A percentile compares a stretch with the other conserved stretches of the same genome.
Evolutionary conservation across 148 eudicot genomes (phyloP).

Genomic region (Vaccinium corymbosum): DNA sequence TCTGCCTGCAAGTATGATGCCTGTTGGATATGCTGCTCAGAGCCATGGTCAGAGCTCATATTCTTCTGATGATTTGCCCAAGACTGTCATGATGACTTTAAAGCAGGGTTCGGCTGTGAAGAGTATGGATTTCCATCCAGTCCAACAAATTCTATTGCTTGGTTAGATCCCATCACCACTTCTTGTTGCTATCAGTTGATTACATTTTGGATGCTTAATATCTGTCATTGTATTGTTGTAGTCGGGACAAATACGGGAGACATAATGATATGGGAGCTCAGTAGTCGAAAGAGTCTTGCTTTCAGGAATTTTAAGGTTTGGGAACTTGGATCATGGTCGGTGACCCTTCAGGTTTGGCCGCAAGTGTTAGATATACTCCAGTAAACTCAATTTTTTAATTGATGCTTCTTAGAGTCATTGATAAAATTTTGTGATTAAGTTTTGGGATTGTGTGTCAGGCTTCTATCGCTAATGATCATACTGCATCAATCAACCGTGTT

Average conservation of each 20-base stretch:
- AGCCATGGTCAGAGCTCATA: constrained; percentile 72
- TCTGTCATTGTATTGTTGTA: constrained; percentile 22
- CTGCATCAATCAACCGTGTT: constrained; percentile 73
- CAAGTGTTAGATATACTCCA: not conserved
- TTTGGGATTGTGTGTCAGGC: constrained; percentile 33
- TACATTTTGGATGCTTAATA: constrained; percentile 1
- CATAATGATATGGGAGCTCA: constrained; percentile 81
- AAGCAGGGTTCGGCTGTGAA: constrained; percentile 78
- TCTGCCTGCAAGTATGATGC: constrained; percentile 67
- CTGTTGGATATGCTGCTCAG: constrained; percentile 60
- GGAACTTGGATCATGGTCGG: constrained; percentile 58
- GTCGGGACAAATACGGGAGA: constrained; percentile 91
- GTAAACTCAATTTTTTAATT: not conserved
- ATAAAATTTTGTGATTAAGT: not conserved
- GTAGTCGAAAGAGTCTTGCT: constrained; percentile 65
- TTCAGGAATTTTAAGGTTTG: constrained; percentile 75
- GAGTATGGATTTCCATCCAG: constrained; percentile 94
- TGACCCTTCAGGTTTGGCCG: constrained; percentile 60
- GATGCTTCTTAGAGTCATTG: constrained; percentile 11
- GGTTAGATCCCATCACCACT: constrained; percentile 41
- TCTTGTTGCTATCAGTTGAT: not conserved
- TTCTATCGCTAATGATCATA: constrained; percentile 54
- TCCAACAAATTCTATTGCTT: constrained; percentile 72
- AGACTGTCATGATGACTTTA: constrained; percentile 60
- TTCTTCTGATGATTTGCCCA: constrained; percentile 80